These are phyloP conservation scores for Hemileia vastatrix DNA, from an alignment of 1,284 basidiomycete species.

Conservation along the genomic window DNA sequence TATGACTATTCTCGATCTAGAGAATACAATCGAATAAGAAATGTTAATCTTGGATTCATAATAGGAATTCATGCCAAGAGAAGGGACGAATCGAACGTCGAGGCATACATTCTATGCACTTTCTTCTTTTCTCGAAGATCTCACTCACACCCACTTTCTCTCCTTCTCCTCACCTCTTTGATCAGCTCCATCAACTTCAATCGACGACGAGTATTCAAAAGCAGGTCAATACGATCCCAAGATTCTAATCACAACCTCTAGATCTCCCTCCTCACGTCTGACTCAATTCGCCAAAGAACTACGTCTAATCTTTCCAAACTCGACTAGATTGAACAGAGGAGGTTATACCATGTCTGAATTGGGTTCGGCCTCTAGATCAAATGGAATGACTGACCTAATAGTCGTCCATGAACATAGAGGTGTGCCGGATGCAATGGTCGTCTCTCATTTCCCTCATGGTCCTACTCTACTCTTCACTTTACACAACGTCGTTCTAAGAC, in stretches of 20 bases:
- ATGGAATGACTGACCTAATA: conserved; percentile 40
- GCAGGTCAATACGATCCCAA: conserved; percentile 41
- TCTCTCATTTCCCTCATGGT: conserved; percentile 42
- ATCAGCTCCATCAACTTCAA: conserved; percentile 27
- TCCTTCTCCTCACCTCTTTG: neutral
- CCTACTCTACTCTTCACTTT: conserved; percentile 41
- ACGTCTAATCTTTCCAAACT: conserved; percentile 39
- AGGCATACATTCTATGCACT: neutral
- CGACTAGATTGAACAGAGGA: conserved; percentile 39
- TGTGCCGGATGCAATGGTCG: conserved; percentile 41
- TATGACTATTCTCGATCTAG: too few relatives aligned
- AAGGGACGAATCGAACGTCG: too few relatives aligned
- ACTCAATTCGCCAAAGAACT: conserved; percentile 43
- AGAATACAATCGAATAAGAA: too few relatives aligned
- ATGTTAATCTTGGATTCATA: too few relatives aligned
- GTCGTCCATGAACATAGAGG: conserved; percentile 42
- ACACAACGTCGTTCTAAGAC: conserved; percentile 40
- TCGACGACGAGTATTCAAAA: conserved; percentile 41
- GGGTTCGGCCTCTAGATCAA: conserved; percentile 34
- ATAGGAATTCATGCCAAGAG: too few relatives aligned
- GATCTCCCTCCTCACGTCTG: conserved; percentile 37
- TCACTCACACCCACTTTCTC: neutral
- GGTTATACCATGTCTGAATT: conserved; percentile 39
- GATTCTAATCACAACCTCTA: conserved; percentile 38
- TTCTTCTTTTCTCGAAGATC: neutral